phyloP scores from a whole-genome alignment of 1,284 basidiomycete species.

The Phylloboletellus chloephorus region DNA sequence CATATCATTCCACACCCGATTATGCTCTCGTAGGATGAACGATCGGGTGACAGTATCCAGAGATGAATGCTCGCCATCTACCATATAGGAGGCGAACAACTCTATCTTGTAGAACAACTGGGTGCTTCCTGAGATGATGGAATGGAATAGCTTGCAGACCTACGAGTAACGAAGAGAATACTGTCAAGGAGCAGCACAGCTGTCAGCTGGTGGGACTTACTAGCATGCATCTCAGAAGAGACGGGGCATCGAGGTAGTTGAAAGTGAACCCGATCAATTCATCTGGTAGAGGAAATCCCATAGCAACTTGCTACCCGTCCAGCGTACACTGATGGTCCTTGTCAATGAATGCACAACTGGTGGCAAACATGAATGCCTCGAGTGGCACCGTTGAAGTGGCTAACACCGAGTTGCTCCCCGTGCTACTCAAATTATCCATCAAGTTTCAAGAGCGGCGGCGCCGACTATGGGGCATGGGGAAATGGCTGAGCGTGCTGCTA shows the following conservation, averaged over 20 bases:
- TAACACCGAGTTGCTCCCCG: no score
- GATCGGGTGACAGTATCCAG: conserved; percentile 35
- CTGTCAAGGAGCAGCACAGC: background rate
- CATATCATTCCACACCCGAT: conserved; percentile 43
- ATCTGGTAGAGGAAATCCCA: conserved; percentile 23
- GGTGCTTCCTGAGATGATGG: conserved; percentile 36
- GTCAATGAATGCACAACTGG: no score
- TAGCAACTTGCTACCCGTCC: conserved; percentile 2
- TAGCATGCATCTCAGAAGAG: conserved; percentile 26
- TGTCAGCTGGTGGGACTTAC: conserved; percentile 12
- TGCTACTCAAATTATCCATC: no score
- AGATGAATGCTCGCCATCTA: conserved; percentile 35
- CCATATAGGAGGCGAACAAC: conserved; percentile 44
- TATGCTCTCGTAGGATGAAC: conserved; percentile 37
- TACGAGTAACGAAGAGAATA: conserved; percentile 19
- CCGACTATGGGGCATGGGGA: no score
- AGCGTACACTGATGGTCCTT: no score
- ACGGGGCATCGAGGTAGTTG: conserved; percentile 22
- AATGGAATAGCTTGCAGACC: conserved; percentile 43
- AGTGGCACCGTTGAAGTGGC: no score
- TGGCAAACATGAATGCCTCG: no score
- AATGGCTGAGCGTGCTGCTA: no score
- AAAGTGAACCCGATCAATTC: conserved; percentile 20
- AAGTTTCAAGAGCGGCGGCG: no score
- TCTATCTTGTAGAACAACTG: conserved; percentile 47